Conservation (phyloP, 352 stramenopile genomes). For the Pythium dissimile region DNA sequence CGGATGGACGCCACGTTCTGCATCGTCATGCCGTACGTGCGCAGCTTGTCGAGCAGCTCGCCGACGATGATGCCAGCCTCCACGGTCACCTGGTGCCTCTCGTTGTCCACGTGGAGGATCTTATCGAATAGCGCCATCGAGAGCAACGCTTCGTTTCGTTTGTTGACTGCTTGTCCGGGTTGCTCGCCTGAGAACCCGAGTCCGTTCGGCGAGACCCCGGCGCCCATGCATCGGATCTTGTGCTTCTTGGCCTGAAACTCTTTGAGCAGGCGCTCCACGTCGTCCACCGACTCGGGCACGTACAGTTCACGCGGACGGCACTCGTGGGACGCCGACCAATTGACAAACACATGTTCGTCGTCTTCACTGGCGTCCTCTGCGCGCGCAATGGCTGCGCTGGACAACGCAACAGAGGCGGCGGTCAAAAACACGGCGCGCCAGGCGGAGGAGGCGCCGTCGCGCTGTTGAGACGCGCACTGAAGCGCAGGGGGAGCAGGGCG, state of each 20-base stretch:
- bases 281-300: slow-evolving; percentile 62
- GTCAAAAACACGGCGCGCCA: too few species aligned
- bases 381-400: neutral
- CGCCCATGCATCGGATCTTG: slow-evolving; percentile 93
- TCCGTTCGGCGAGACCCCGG: slow-evolving; percentile 96
- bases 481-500: too few species aligned
- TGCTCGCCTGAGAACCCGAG: slow-evolving; percentile 87
- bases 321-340: slow-evolving; percentile 81
- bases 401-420: neutral
- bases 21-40: slow-evolving; percentile 91
- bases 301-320: slow-evolving; percentile 65
- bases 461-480: too few species aligned
- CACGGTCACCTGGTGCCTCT: slow-evolving; percentile 92
- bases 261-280: slow-evolving; percentile 62
- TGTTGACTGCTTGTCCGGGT: too few species aligned
- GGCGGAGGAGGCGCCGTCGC: too few species aligned
- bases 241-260: slow-evolving; percentile 61
- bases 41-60: slow-evolving; percentile 71
- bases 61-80: slow-evolving; percentile 73
- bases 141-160: slow-evolving; percentile 89
- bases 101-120: slow-evolving; percentile 28
- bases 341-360: slow-evolving; percentile 69
- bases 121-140: slow-evolving; percentile 85
- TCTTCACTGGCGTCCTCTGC: slow-evolving; percentile 17
- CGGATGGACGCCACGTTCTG: slow-evolving; percentile 98